Conservation (phyloP, 257 asterid species). For the Fraxinus quadrangulata region DNA sequence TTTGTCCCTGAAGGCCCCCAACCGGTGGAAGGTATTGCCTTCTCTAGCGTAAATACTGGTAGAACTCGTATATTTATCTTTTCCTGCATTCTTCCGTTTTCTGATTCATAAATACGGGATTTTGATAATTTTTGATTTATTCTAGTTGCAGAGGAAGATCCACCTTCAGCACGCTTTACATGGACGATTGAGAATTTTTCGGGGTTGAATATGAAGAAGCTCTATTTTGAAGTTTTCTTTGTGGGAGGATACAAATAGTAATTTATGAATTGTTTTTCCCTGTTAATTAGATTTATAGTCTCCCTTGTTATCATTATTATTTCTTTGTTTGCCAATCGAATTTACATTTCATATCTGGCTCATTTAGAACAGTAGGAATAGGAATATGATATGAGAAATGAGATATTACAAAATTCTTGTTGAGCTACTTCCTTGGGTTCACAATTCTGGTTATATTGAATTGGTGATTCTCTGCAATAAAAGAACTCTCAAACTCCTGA, state of each 20-base stretch:
- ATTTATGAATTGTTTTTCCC: background rate
- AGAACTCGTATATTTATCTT: background rate
- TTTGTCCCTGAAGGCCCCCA: conserved; percentile 57
- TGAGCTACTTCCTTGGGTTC: too few relatives aligned
- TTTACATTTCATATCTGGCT: too few relatives aligned
- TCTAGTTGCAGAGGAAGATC: conserved; percentile 54
- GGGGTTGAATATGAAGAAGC: conserved; percentile 61
- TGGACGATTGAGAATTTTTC: conserved; percentile 67
- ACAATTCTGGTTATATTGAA: too few relatives aligned
- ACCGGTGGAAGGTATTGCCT: conserved; percentile 68
- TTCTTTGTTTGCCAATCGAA: too few relatives aligned
- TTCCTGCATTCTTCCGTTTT: conserved; percentile 1
- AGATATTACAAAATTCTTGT: too few relatives aligned
- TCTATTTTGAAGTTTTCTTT: conserved; percentile 54
- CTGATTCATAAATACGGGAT: conserved; percentile 1
- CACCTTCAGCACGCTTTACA: conserved; percentile 66
- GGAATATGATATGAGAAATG: too few relatives aligned
- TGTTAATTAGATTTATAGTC: background rate
- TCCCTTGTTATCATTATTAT: too few relatives aligned
- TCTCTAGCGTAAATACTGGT: background rate
- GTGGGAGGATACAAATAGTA: conserved; percentile 75
- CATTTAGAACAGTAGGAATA: too few relatives aligned
- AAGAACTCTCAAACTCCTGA: too few relatives aligned
- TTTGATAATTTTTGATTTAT: background rate
- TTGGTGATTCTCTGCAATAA: too few relatives aligned